phyloP scores from a whole-genome alignment of 768 basidiomycete species.

The Coprinopsis sp. region DNA sequence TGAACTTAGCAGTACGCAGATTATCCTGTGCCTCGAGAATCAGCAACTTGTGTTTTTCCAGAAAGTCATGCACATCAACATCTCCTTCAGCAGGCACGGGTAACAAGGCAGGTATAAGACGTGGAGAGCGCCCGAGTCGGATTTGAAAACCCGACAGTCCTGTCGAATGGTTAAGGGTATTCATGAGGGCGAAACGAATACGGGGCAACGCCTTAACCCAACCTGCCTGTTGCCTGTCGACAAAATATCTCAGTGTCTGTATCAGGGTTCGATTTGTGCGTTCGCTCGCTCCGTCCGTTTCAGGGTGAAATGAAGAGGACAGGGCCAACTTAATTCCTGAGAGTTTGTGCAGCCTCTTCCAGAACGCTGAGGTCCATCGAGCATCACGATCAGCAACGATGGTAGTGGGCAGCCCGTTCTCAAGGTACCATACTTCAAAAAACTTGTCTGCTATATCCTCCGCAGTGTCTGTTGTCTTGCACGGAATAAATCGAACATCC shows the following conservation, averaged over 20 bases:
- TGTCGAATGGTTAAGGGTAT: slow-evolving; percentile 26
- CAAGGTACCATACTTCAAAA: slow-evolving; percentile 24
- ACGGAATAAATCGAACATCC: slow-evolving; percentile 11
- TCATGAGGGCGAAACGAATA: slow-evolving; percentile 31
- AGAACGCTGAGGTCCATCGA: slow-evolving; percentile 23
- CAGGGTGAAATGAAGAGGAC: slow-evolving; percentile 33
- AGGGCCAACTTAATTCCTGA: slow-evolving; percentile 27
- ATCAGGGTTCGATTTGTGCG: slow-evolving; percentile 28
- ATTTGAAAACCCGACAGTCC: slow-evolving; percentile 31
- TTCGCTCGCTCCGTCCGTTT: slow-evolving; percentile 35
- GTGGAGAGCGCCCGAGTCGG: slow-evolving; percentile 17
- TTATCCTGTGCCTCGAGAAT: slow-evolving; percentile 21
- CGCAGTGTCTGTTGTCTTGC: background rate
- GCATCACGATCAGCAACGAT: slow-evolving; percentile 31
- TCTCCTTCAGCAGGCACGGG: slow-evolving; percentile 11
- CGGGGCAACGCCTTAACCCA: slow-evolving; percentile 26
- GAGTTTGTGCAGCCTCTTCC: slow-evolving; percentile 23
- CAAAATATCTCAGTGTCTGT: slow-evolving; percentile 24
- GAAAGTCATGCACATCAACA: slow-evolving; percentile 16
- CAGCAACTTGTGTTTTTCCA: slow-evolving; percentile 18
- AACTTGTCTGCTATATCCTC: slow-evolving; percentile 10
- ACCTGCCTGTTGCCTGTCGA: slow-evolving; percentile 26
- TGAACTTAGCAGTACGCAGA: slow-evolving; percentile 2
- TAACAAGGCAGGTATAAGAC: slow-evolving; percentile 17
- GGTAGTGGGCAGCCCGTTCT: slow-evolving; percentile 25